These are phyloP conservation scores for Chernovozyma sophiae-reginae DNA, from an alignment of 1,139 yeast species.

Conservation along the genomic window DNA sequence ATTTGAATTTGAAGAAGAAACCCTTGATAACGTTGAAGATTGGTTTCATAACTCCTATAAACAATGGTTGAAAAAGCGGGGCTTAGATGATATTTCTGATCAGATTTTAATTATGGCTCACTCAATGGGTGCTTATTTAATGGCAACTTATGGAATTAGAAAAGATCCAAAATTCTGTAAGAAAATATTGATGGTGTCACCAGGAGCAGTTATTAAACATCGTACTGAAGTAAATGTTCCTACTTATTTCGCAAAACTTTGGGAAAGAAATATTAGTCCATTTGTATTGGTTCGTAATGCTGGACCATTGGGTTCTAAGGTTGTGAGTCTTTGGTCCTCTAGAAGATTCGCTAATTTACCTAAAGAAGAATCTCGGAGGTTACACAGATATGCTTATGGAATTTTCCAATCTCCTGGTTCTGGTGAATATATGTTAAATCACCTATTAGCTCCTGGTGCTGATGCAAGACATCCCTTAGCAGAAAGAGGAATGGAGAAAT, in stretches of 20 bases:
- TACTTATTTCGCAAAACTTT: constrained; percentile 56
- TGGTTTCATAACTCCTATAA: constrained; percentile 52
- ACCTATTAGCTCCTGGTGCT: constrained; percentile 70
- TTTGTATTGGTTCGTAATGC: constrained; percentile 61
- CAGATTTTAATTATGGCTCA: constrained; percentile 50
- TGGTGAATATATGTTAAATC: constrained; percentile 73
- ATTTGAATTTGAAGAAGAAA: constrained; percentile 29
- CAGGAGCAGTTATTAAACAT: constrained; percentile 59
- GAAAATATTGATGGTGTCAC: constrained; percentile 50
- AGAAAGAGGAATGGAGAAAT: constrained; percentile 43
- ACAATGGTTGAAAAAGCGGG: constrained; percentile 40
- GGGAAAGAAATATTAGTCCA: constrained; percentile 73
- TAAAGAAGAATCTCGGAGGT: constrained; percentile 32
- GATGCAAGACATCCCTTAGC: constrained; percentile 62
- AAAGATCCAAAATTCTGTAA: constrained; percentile 40
- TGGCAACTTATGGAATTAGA: constrained; percentile 45
- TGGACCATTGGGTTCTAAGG: constrained; percentile 63
- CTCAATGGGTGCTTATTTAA: constrained; percentile 60
- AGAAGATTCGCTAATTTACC: constrained; percentile 56
- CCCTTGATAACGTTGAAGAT: constrained; percentile 37
- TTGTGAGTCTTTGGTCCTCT: constrained; percentile 76
- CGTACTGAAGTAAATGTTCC: constrained; percentile 49
- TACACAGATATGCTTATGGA: constrained; percentile 66
- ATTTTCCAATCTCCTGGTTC: constrained; percentile 70
- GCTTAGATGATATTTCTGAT: constrained; percentile 20